Evolutionary conservation across 2,329 filamentous ascomycete species (phyloP).

Genomic region (Aspergillus thermomutatus): DNA sequence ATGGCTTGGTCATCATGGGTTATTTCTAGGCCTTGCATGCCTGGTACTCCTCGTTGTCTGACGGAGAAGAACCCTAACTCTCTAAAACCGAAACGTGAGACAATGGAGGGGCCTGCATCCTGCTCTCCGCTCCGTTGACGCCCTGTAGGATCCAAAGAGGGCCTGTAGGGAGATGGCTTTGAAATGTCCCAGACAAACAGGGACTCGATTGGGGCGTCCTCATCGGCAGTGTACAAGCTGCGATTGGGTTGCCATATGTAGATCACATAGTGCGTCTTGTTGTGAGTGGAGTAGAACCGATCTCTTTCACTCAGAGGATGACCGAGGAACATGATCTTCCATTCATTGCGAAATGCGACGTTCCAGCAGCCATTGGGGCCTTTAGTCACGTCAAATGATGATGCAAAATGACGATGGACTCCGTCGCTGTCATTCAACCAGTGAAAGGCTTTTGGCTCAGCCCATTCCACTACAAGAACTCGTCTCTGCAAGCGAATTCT

Average conservation of each 20-base stretch:
- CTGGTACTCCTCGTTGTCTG: constrained; percentile 51
- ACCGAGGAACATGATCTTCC: constrained; percentile 58
- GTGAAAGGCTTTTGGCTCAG: constrained; percentile 51
- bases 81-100: constrained; percentile 49
- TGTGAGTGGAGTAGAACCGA: constrained; percentile 63
- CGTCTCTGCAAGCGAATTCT: constrained; percentile 52
- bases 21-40: constrained; percentile 50
- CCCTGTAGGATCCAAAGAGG: constrained; percentile 50
- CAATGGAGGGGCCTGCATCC: constrained; percentile 41
- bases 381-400: constrained; percentile 52
- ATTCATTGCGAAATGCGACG: constrained; percentile 55
- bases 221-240: constrained; percentile 50
- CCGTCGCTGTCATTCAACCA: constrained; percentile 50
- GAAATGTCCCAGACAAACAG: constrained; percentile 61
- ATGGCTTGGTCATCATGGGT: constrained; percentile 47
- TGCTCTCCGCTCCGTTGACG: constrained; percentile 30
- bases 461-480: constrained; percentile 64
- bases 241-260: constrained; percentile 61
- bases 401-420: constrained; percentile 58
- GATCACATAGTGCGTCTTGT: constrained; percentile 56
- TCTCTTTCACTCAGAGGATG: constrained; percentile 54
- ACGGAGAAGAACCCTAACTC: constrained; percentile 54
- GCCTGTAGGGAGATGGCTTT: constrained; percentile 46
- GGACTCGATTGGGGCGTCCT: constrained; percentile 57
- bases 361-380: constrained; percentile 39